Conservation (phyloP, 345 rosid genomes). For the Trapa incisa region DNA sequence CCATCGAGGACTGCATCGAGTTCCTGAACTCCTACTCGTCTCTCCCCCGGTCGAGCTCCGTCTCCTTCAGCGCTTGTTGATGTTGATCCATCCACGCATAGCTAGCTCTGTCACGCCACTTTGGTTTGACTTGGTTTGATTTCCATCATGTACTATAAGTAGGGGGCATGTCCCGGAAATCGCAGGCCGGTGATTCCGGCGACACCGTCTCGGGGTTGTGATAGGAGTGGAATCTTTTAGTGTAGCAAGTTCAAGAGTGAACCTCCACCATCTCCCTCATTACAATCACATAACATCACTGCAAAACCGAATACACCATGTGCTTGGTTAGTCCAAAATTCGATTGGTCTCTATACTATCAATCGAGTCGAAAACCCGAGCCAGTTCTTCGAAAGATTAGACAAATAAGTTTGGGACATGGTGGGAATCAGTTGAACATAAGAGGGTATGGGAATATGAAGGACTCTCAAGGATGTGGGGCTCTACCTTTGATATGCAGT, state of each 20-base stretch:
- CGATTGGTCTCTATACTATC: background rate
- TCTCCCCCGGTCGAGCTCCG: conserved; percentile 25
- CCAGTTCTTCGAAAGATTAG: background rate
- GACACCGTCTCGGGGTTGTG: background rate
- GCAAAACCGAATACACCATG: background rate
- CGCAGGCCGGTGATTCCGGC: background rate
- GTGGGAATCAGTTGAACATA: too few relatives aligned
- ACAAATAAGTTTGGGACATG: too few relatives aligned
- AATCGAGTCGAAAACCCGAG: background rate
- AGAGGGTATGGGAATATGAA: background rate
- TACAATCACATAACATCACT: background rate
- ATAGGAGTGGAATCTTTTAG: too few relatives aligned
- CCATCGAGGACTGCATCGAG: conserved; percentile 81
- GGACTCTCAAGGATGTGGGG: background rate
- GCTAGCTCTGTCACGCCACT: background rate
- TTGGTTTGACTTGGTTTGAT: background rate
- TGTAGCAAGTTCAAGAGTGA: background rate
- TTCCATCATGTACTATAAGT: background rate
- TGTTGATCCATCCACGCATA: background rate
- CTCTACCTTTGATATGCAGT: background rate
- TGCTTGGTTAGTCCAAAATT: background rate
- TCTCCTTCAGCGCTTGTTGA: conserved; percentile 36
- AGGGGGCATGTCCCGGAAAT: background rate
- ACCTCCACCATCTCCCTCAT: background rate
- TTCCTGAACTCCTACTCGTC: conserved; percentile 72